Evolutionary conservation across 441 rosid species (phyloP), one percentile per base, ranked within the genome.

Genomic region (Pelargonium citronellum): DNA sequence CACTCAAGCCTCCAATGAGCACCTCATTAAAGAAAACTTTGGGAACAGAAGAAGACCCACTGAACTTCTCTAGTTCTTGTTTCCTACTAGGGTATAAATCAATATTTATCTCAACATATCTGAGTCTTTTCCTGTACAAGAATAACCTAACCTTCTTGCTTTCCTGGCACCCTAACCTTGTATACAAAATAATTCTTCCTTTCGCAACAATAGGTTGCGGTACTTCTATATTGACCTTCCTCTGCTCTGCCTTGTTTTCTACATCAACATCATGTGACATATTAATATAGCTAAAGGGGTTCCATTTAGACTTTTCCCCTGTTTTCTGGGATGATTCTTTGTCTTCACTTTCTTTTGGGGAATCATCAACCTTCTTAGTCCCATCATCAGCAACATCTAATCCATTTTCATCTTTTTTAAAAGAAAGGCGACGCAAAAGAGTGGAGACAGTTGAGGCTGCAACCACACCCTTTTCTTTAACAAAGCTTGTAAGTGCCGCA

Each of bases 21-120:
- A 80, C 66, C 74, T 86, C 90, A 73, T 92, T 92, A 71, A 92
- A 92, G 65, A 90, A 82, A 15, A 87, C 84, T 81, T 78, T 87
- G 34, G 96, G 98, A 81, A 87, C 94, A 68, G 72, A 69, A 77
- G 83, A 78, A 73, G 92, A 85, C 13, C 94, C 92, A 13, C 86
- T 66, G 55, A 89, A 77, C 69, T 77, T 87, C 79, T 89, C 96
- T 8, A 92, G 74, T 80, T 92, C 96, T 46, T 68, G 61, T 82
- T 78, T 90, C 82, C 98, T 85, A 71, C 87, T 66, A 0, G 92
- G 94, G 64, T 87, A 92, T 44, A 90, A 78, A 76, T 92, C 96
- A 67, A 90, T 78, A 79, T 90, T 89, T 47, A 90, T 87, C 83
- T 89, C 98, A 19, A 81, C 83, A 78, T 87, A 92, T 79, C 89